Evolutionary conservation across 2,329 filamentous ascomycete genomes (phyloP).

Genomic region (Paecilomyces formosus): DNA sequence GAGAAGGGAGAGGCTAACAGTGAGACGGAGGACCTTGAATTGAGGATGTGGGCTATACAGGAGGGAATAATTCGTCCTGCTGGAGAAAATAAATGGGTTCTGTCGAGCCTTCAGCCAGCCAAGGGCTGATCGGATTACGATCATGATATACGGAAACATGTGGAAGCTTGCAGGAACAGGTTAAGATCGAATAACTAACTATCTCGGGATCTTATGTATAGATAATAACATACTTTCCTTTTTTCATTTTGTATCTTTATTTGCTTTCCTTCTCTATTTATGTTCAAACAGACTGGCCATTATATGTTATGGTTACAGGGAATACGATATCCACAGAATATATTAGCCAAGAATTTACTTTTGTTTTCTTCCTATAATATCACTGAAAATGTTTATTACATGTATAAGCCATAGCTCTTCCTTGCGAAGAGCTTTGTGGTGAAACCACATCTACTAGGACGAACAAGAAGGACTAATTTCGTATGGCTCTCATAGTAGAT

Average conservation of each 20-base stretch:
- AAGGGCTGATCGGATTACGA: background rate
- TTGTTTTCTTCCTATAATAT: too few relatives aligned
- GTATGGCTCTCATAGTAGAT: too few relatives aligned
- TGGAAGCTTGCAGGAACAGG: background rate
- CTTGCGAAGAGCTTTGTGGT: too few relatives aligned
- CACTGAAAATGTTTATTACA: too few relatives aligned
- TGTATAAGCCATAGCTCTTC: too few relatives aligned
- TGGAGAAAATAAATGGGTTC: slow-evolving; percentile 12
- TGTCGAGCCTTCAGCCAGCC: slow-evolving; percentile 10
- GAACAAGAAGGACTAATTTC: too few relatives aligned
- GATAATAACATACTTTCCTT: background rate
- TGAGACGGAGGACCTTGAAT: slow-evolving; percentile 33
- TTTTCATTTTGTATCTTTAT: background rate
- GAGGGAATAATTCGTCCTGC: slow-evolving; percentile 22
- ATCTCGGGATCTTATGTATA: background rate
- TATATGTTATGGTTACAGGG: background rate
- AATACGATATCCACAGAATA: background rate
- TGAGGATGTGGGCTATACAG: slow-evolving; percentile 31
- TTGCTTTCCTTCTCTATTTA: background rate
- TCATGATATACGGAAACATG: too few relatives aligned
- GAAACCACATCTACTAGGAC: too few relatives aligned
- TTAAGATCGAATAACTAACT: background rate
- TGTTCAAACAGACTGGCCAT: background rate
- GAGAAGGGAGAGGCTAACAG: slow-evolving; percentile 47
- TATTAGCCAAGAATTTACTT: too few relatives aligned